A percentile compares a stretch with the other conserved stretches of the same genome.
phyloP scores from a whole-genome alignment of 1,284 basidiomycete species.

The Gymnopus androsaceus region DNA sequence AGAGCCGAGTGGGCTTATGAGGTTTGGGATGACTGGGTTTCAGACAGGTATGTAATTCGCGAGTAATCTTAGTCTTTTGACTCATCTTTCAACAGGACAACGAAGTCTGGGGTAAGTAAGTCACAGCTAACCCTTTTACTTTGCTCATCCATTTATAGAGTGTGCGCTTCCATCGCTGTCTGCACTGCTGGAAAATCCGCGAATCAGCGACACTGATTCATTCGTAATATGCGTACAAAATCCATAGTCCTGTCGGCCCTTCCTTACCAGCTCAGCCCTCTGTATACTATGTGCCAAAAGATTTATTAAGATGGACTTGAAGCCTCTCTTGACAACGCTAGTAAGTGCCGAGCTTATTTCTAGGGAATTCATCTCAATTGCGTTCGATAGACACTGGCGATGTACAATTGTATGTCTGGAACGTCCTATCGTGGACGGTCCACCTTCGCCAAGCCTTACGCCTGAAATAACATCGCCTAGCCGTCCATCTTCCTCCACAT shows the following conservation, averaged over 20 bases:
- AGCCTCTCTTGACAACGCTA: slow-evolving; percentile 62
- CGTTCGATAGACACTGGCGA: slow-evolving; percentile 52
- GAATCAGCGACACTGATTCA: slow-evolving; percentile 61
- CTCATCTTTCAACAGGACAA: slow-evolving; percentile 67
- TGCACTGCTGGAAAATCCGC: slow-evolving; percentile 56
- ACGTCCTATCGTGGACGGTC: slow-evolving; percentile 40
- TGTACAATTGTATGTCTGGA: slow-evolving; percentile 72
- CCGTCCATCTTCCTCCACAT: slow-evolving; percentile 35
- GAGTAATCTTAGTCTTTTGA: no score
- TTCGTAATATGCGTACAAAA: slow-evolving; percentile 71
- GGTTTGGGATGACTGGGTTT: slow-evolving; percentile 64
- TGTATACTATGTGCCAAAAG: slow-evolving; percentile 63
- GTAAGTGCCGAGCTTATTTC: slow-evolving; percentile 34
- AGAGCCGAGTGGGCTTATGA: slow-evolving; percentile 78
- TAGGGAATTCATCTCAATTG: no score
- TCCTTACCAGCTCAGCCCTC: slow-evolving; percentile 67
- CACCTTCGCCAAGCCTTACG: slow-evolving; percentile 29
- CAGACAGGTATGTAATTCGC: no score
- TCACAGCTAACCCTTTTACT: no score
- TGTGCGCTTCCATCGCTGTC: slow-evolving; percentile 68
- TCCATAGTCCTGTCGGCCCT: slow-evolving; percentile 67
- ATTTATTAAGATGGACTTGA: slow-evolving; percentile 64
- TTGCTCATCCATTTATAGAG: slow-evolving; percentile 39
- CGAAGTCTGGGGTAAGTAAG: slow-evolving; percentile 68
- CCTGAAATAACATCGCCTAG: slow-evolving; percentile 21